Conservation (phyloP, 2,329 filamentous ascomycete species). For the Penicillium verrucosum region DNA sequence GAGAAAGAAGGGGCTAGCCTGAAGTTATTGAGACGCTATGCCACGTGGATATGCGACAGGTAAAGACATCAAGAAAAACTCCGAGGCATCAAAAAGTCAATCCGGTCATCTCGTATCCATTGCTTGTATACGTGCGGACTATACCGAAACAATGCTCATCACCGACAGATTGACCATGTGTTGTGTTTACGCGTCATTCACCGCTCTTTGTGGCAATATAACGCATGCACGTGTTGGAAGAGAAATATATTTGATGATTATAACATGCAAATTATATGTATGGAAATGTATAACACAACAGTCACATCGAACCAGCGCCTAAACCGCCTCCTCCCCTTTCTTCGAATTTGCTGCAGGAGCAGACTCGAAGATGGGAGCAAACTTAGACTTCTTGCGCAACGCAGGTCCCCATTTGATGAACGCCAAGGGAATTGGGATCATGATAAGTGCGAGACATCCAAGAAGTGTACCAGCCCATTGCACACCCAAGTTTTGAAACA, state of each 20-base stretch:
- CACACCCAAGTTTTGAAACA: slow-evolving; percentile 38
- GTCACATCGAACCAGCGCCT: not conserved
- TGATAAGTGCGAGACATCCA: slow-evolving; percentile 35
- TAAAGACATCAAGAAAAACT: not conserved
- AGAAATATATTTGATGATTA: not conserved
- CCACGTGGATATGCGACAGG: not conserved
- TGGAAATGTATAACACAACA: not conserved
- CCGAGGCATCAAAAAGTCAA: not conserved
- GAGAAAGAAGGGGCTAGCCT: not conserved
- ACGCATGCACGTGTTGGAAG: not conserved
- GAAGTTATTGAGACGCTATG: not conserved
- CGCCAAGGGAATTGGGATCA: slow-evolving; percentile 39
- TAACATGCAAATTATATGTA: not conserved
- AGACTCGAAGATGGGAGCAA: slow-evolving; percentile 19
- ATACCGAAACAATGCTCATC: not conserved
- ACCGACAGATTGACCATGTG: not conserved
- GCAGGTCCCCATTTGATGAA: slow-evolving; percentile 33
- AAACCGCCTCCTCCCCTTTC: slow-evolving; percentile 9
- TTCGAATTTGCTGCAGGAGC: not conserved
- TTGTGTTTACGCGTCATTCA: not conserved
- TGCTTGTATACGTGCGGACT: not conserved
- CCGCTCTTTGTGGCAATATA: not conserved
- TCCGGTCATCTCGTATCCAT: not conserved
- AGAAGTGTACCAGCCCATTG: slow-evolving; percentile 41
- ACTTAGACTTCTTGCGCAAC: slow-evolving; percentile 30